Conservation (phyloP, 345 rosid genomes). For the Eucalyptus shirleyi region DNA sequence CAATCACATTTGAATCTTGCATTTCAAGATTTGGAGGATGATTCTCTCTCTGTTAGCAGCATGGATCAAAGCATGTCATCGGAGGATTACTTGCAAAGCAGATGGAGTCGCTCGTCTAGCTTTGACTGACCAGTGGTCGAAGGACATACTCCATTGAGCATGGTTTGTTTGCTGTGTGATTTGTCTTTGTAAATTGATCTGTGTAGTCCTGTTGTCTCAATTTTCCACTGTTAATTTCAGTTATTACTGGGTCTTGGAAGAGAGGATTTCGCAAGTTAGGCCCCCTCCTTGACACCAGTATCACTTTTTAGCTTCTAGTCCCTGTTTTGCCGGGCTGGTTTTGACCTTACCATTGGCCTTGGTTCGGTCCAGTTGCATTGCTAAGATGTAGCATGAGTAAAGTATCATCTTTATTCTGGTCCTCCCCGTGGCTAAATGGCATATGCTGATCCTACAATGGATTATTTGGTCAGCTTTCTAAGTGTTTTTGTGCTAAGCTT, state of each 20-base stretch:
- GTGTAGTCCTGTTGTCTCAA: neutral
- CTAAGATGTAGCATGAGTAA: neutral
- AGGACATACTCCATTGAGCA: neutral
- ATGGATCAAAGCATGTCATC: slow-evolving; percentile 37
- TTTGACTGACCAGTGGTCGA: slow-evolving; percentile 15
- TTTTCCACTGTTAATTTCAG: neutral
- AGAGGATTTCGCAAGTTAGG: slow-evolving; percentile 24
- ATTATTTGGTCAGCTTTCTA: neutral
- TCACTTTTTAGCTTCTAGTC: neutral
- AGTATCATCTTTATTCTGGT: neutral
- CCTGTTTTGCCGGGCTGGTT: neutral
- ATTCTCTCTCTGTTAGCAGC: slow-evolving; percentile 49
- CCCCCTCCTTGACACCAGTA: slow-evolving; percentile 28
- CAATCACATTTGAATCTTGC: slow-evolving; percentile 83
- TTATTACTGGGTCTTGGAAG: slow-evolving; percentile 27
- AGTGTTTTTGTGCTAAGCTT: neutral
- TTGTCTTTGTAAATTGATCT: slow-evolving; percentile 1
- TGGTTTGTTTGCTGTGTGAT: neutral
- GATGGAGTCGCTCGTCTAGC: slow-evolving; percentile 78
- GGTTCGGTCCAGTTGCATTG: neutral
- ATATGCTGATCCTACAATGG: neutral
- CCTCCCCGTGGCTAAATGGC: neutral
- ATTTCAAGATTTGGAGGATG: slow-evolving; percentile 67
- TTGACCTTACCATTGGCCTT: neutral
- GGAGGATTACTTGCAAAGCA: slow-evolving; percentile 68